Percentiles rank a stretch among this genome's conserved stretches.
Evolutionary conservation across 1,284 basidiomycete species (phyloP).

Genomic region (Exsudoporus floridanus): DNA sequence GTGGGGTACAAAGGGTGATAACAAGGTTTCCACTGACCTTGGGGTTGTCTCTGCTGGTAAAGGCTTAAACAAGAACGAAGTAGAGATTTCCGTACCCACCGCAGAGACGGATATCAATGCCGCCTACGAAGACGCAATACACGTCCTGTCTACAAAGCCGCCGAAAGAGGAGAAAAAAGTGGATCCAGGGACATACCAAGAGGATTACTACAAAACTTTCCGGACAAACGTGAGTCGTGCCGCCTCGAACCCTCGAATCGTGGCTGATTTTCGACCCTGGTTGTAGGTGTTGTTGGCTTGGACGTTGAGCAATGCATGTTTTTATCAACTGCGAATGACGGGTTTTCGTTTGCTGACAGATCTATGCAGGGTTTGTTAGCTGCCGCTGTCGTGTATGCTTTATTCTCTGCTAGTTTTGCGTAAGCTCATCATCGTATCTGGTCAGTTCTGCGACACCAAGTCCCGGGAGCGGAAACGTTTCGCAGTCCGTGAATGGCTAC

Average conservation of each 20-base stretch:
- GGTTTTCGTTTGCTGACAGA: slow-evolving; percentile 13
- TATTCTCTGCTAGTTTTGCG: background rate
- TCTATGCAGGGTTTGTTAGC: slow-evolving; percentile 61
- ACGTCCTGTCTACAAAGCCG: slow-evolving; percentile 71
- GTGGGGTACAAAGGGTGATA: slow-evolving; percentile 92
- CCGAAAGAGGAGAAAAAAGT: slow-evolving; percentile 65
- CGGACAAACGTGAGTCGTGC: slow-evolving; percentile 68
- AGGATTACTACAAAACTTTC: slow-evolving; percentile 88
- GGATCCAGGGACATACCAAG: slow-evolving; percentile 71
- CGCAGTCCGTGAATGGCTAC: slow-evolving; percentile 65
- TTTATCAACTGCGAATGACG: slow-evolving; percentile 2
- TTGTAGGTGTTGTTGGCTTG: slow-evolving; percentile 70
- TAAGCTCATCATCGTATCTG: slow-evolving; percentile 6
- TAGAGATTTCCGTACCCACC: slow-evolving; percentile 79
- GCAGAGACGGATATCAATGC: slow-evolving; percentile 86
- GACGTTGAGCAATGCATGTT: slow-evolving; percentile 76
- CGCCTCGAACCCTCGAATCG: slow-evolving; percentile 3
- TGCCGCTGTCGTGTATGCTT: slow-evolving; percentile 64
- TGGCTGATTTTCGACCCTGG: background rate
- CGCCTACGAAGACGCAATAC: slow-evolving; percentile 82
- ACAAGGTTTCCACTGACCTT: slow-evolving; percentile 80
- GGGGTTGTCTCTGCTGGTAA: slow-evolving; percentile 69
- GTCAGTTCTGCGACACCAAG: slow-evolving; percentile 50
- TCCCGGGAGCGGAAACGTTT: slow-evolving; percentile 36
- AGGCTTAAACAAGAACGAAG: slow-evolving; percentile 59